Conservation (phyloP, 2,329 filamentous ascomycete genomes). For the Calonectria multiphialidica region DNA sequence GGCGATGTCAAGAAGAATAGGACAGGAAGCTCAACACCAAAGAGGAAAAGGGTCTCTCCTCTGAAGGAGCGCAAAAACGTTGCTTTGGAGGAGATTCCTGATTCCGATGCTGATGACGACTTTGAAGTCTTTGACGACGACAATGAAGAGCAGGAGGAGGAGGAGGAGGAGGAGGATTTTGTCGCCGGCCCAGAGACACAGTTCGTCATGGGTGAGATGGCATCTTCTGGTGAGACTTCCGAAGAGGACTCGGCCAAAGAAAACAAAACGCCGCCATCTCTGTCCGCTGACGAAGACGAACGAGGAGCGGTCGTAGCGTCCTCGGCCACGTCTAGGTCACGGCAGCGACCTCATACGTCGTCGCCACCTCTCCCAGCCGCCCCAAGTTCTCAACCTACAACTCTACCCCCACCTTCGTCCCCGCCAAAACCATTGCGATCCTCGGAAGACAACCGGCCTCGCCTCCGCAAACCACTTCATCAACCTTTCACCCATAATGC, state of each 20-base stretch:
- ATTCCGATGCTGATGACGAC: conserved; percentile 61
- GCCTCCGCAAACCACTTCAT: conserved; percentile 45
- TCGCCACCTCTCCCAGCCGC: conserved; percentile 24
- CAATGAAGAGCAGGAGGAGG: conserved; percentile 28
- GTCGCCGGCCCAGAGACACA: conserved; percentile 50
- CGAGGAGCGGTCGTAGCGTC: conserved; percentile 18
- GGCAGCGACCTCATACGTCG: conserved; percentile 14
- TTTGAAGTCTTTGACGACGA: conserved; percentile 33
- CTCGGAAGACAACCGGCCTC: conserved; percentile 8
- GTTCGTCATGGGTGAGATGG: conserved; percentile 48
- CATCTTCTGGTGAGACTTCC: conserved; percentile 34
- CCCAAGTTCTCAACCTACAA: conserved; percentile 33
- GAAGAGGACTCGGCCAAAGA: conserved; percentile 26
- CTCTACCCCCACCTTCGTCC: conserved; percentile 28
- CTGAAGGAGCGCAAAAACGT: conserved; percentile 31
- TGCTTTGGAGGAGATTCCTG: conserved; percentile 60
- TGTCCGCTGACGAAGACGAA: background rate
- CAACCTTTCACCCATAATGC: conserved; percentile 29
- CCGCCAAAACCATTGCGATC: background rate
- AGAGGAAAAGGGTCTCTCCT: conserved; percentile 33
- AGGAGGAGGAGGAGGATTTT: conserved; percentile 35
- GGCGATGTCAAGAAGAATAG: conserved; percentile 23
- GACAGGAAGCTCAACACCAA: conserved; percentile 35
- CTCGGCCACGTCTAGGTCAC: conserved; percentile 29
- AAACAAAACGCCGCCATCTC: conserved; percentile 22